Percentiles rank a stretch among this genome's conserved stretches.
These are phyloP conservation scores for Starmerella khaoyaiensis DNA, from an alignment of 805 yeast genomes.

Conservation along the genomic window DNA sequence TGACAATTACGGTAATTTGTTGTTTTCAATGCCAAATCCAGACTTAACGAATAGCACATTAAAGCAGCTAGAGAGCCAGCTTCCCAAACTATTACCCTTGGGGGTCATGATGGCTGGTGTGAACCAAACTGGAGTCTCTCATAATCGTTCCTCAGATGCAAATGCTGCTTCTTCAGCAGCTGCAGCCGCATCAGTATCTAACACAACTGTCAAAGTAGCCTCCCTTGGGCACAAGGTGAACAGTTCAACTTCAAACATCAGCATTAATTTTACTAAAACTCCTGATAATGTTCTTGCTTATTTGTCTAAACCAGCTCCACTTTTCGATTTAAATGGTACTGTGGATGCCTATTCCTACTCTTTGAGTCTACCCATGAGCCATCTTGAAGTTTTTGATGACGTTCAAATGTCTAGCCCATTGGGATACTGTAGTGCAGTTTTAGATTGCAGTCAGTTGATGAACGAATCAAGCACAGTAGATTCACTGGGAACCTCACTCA, in stretches of 20 bases:
- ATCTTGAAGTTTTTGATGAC: conserved; percentile 1
- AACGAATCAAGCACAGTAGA: conserved; percentile 2
- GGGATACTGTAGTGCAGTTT: conserved; percentile 18
- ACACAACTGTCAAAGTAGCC: not conserved
- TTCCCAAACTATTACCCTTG: conserved; percentile 8
- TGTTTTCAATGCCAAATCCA: conserved; percentile 10
- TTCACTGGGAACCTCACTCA: not conserved
- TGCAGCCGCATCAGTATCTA: not conserved
- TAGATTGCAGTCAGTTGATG: conserved; percentile 12
- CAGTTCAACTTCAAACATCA: not conserved
- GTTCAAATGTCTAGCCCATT: conserved; percentile 9
- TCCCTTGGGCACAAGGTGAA: not conserved
- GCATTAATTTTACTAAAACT: conserved; percentile 1
- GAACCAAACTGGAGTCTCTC: not conserved
- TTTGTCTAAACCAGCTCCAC: conserved; percentile 11
- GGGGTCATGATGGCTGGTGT: conserved; percentile 2
- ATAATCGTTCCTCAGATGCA: not conserved
- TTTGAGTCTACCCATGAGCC: conserved; percentile 6
- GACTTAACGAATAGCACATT: not conserved
- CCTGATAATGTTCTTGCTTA: conserved; percentile 7
- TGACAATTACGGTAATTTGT: conserved; percentile 10
- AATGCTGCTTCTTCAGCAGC: conserved; percentile 7
- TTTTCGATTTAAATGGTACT: conserved; percentile 1
- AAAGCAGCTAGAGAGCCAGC: not conserved
- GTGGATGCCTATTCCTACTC: conserved; percentile 13